Percentiles rank a stretch among this genome's conserved stretches.
Conservation (phyloP, 805 yeast genomes). For the Saccharomyces mikatae region DNA sequence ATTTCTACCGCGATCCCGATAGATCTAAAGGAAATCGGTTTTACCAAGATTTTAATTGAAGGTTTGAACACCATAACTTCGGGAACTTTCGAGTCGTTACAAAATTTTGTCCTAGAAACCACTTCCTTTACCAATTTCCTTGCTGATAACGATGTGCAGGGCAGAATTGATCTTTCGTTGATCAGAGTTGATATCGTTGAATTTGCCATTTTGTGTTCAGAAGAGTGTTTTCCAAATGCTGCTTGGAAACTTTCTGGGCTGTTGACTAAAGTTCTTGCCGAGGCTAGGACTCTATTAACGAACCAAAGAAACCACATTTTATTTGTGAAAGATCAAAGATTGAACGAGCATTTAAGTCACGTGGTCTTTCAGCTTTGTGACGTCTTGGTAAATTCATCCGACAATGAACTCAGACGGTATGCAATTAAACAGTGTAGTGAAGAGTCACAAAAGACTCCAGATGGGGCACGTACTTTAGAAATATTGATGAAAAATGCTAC, state of each 20-base stretch:
- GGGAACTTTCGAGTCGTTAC: constrained; percentile 8
- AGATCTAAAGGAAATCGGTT: constrained; percentile 8
- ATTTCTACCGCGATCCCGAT: neutral
- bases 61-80: constrained; percentile 8
- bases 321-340: constrained; percentile 5
- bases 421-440: constrained; percentile 7
- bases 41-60: constrained; percentile 10
- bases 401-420: constrained; percentile 21
- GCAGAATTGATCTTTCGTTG: constrained; percentile 7
- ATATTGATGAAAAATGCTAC: constrained; percentile 21
- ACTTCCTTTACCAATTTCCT: neutral
- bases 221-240: neutral
- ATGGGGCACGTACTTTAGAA: constrained; percentile 5
- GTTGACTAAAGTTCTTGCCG: constrained; percentile 12
- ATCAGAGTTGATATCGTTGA: constrained; percentile 15
- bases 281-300: constrained; percentile 11
- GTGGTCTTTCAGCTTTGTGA: constrained; percentile 24
- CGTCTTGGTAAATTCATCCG: constrained; percentile 16
- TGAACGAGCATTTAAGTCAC: constrained; percentile 16
- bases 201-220: constrained; percentile 11
- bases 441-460: neutral
- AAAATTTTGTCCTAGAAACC: neutral
- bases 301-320: constrained; percentile 7
- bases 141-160: neutral
- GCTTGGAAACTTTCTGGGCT: constrained; percentile 19